These are phyloP conservation scores for Cladochytrium replicatum DNA, from an alignment of 192 early-diverging fungal species.

Conservation along the genomic window DNA sequence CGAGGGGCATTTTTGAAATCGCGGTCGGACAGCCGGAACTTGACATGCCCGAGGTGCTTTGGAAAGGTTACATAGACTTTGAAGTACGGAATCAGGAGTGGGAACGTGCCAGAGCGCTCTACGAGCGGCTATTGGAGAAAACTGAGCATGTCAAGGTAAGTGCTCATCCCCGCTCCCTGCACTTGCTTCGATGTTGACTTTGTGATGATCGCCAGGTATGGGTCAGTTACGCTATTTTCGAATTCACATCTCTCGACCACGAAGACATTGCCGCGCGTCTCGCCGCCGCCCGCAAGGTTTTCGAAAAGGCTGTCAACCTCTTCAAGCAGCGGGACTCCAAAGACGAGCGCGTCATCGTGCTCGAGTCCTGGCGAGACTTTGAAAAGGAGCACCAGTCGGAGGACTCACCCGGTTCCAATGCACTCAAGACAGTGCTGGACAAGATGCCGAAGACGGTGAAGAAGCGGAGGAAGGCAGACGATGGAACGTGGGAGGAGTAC, in stretches of 20 bases:
- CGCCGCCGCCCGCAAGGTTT: conserved; percentile 59
- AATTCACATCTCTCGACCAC: conserved; percentile 55
- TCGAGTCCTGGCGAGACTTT: conserved; percentile 89
- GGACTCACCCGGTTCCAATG: conserved; percentile 30
- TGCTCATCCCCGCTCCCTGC: background rate
- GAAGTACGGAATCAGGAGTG: conserved; percentile 78
- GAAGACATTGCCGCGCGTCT: conserved; percentile 28
- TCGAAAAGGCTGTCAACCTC: conserved; percentile 58
- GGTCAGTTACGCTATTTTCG: conserved; percentile 90
- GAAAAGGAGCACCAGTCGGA: conserved; percentile 50
- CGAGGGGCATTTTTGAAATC: conserved; percentile 82
- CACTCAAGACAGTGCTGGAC: conserved; percentile 47
- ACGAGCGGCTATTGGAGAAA: conserved; percentile 71
- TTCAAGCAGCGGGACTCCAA: conserved; percentile 64
- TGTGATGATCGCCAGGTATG: conserved; percentile 42
- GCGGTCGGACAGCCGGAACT: conserved; percentile 79
- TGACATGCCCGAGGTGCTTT: conserved; percentile 97
- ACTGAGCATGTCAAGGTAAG: conserved; percentile 91
- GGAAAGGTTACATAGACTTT: conserved; percentile 98
- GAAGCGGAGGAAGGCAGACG: conserved; percentile 59
- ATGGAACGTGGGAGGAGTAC: conserved; percentile 86
- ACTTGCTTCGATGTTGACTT: conserved; percentile 1
- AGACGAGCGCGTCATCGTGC: conserved; percentile 77
- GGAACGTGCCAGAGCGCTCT: conserved; percentile 63
- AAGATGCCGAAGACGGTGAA: conserved; percentile 88